phyloP scores from a whole-genome alignment of 129 eudicot genomes.

The Dittrichia graveolens region DNA sequence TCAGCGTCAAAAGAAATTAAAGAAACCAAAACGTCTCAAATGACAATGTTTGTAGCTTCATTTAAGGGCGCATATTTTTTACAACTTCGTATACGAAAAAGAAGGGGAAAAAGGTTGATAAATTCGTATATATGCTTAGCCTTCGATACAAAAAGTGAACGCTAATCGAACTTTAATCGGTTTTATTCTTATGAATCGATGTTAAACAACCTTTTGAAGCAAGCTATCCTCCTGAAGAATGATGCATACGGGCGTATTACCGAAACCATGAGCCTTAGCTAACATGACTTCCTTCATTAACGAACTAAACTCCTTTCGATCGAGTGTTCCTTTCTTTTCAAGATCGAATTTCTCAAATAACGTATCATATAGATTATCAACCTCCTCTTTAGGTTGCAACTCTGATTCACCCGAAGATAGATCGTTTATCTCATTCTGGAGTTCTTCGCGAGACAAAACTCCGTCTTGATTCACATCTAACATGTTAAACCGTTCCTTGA shows the following conservation, averaged over 20 bases:
- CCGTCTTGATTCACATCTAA: conserved; percentile 51
- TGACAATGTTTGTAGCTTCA: no score
- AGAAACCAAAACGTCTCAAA: no score
- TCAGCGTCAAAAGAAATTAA: no score
- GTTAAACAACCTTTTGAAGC: conserved; percentile 49
- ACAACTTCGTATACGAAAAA: conserved; percentile 2
- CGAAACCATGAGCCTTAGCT: conserved; percentile 70
- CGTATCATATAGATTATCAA: conserved; percentile 32
- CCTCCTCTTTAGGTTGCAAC: conserved; percentile 52
- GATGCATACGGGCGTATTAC: conserved; percentile 49
- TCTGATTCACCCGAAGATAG: conserved; percentile 37
- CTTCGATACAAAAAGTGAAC: background rate
- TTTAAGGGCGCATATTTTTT: no score
- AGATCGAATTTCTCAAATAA: conserved; percentile 55
- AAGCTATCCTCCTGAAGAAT: conserved; percentile 68
- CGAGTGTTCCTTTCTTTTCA: conserved; percentile 42
- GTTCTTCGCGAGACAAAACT: conserved; percentile 50
- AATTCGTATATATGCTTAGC: background rate
- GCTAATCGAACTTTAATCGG: background rate
- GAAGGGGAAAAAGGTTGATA: background rate
- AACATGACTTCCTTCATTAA: conserved; percentile 64
- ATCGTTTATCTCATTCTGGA: conserved; percentile 39
- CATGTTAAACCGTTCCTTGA: conserved; percentile 40
- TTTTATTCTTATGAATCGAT: background rate
- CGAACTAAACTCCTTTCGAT: conserved; percentile 34